Percentiles rank a stretch among this genome's conserved stretches.
These are phyloP conservation scores for Glycyrrhiza uralensis DNA, from an alignment of 306 rosid genomes.

Conservation along the genomic window DNA sequence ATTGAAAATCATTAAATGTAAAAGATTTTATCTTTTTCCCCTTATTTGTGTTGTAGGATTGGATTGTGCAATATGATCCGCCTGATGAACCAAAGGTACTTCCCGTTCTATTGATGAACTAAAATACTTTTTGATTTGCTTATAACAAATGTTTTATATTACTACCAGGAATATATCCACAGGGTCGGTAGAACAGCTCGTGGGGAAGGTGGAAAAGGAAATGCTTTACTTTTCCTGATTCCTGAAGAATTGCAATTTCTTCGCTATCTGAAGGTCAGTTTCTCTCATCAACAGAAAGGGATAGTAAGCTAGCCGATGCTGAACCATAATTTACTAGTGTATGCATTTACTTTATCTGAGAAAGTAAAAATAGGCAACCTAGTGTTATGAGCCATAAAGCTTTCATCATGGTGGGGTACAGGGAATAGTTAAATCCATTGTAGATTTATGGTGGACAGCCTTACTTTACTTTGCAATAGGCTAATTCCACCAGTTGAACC, in stretches of 20 bases:
- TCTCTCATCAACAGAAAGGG: neutral
- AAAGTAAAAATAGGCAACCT: neutral
- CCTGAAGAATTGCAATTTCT: constrained; percentile 84
- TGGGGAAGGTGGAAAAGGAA: constrained; percentile 85
- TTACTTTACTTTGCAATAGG: too few relatives aligned
- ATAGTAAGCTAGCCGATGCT: neutral
- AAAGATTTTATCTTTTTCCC: neutral
- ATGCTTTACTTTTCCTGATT: constrained; percentile 78
- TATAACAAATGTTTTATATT: constrained; percentile 2
- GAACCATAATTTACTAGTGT: neutral
- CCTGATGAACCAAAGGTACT: constrained; percentile 95
- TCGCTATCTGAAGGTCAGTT: constrained; percentile 74
- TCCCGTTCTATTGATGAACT: neutral
- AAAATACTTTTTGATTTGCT: neutral
- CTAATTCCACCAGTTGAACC: too few relatives aligned
- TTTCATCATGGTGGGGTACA: neutral
- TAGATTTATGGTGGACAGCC: neutral
- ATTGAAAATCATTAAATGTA: neutral
- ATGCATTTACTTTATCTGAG: constrained; percentile 12
- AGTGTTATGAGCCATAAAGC: neutral
- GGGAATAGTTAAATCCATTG: neutral
- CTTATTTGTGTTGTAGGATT: constrained; percentile 58
- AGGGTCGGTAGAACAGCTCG: constrained; percentile 99
- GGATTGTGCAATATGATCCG: constrained; percentile 98
- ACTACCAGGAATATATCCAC: constrained; percentile 82